Base-by-base conservation (phyloP, 2,329 filamentous ascomycete species). In the Sphaerostilbella broomeana region DNA sequence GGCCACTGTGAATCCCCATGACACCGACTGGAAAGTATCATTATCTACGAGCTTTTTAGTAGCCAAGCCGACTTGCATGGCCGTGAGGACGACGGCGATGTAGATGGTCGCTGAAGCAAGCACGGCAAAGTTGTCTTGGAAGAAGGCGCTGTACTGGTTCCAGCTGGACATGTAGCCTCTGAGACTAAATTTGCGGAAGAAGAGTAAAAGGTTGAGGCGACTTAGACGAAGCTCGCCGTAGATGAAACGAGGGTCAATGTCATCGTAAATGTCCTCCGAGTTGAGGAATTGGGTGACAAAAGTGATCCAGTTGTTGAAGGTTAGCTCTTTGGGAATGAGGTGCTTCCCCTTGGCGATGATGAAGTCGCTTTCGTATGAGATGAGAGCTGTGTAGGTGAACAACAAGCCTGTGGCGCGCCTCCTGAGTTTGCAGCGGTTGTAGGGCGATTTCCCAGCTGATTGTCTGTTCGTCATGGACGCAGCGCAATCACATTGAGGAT, bases 1-100 rank as follows among this genome's bases (percentile, higher is more conserved):
- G 38, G 70, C 68, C 7, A 70, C 48, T 6, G 64, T 61, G 42
- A 73, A 68, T 2, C 67, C 68, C 43, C 65, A 67, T 3, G 62
- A 61, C 1, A 60, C 67, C 11, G 43, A 25, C 44, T 66, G 58
- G 46, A 73, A 73, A 0, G 44, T 35, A 0, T 39, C 10, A 43
- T 59, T 64, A 1, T 53, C 44, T 1, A 29, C 33, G 4, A 68
- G 53, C 24, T 30, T 34, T 2, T 53, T 42, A 0, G 60, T 65
- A 1, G 56, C 53, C 6, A 69, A 45, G 1, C 63, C 65, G 6
- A 69, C 63, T 51, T 72, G 67, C 63, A 72, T 67, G 0, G 68
- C 67, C 5, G 63, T 63, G 20, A 73, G 52, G 8, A 69, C 54
- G 12, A 70, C 47, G 26, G 60, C 61, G 17, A 70, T 47, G 43